phyloP scores from a whole-genome alignment of 805 yeast genomes.

The Candida railenensis region DNA sequence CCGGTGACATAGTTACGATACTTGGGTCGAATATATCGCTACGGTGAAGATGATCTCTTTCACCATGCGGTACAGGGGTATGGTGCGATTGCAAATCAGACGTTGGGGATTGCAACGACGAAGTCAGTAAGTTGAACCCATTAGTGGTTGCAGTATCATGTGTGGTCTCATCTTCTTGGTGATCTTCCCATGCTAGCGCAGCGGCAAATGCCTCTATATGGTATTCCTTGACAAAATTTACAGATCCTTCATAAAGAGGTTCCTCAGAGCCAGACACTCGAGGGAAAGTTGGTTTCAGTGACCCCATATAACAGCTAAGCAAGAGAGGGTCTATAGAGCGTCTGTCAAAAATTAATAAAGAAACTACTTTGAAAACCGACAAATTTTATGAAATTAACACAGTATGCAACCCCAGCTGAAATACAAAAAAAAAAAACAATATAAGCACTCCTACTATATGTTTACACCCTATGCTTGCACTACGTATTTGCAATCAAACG shows the following conservation, averaged over 20 bases:
- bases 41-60: not conserved
- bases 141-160: not conserved
- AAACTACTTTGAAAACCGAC: too few species aligned
- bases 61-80: not conserved
- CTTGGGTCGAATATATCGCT: not conserved
- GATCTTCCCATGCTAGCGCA: slow-evolving; percentile 38
- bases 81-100: slow-evolving; percentile 4
- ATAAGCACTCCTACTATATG: too few species aligned
- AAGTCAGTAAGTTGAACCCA: slow-evolving; percentile 1
- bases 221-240: slow-evolving; percentile 30
- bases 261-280: slow-evolving; percentile 6
- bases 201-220: slow-evolving; percentile 40
- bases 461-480: too few species aligned
- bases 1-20: slow-evolving; percentile 1
- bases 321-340: too few species aligned
- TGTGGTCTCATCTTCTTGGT: slow-evolving; percentile 15
- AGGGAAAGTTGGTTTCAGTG: slow-evolving; percentile 5
- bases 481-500: too few species aligned
- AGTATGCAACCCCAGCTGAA: too few species aligned
- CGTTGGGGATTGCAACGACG: slow-evolving; percentile 4
- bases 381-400: too few species aligned
- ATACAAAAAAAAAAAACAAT: too few species aligned
- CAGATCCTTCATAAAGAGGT: slow-evolving; percentile 19
- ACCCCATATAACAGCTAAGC: not conserved
- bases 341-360: too few species aligned